Evolutionary conservation across 2,329 filamentous ascomycete species (phyloP).

Genomic region (Venturia carpophila): DNA sequence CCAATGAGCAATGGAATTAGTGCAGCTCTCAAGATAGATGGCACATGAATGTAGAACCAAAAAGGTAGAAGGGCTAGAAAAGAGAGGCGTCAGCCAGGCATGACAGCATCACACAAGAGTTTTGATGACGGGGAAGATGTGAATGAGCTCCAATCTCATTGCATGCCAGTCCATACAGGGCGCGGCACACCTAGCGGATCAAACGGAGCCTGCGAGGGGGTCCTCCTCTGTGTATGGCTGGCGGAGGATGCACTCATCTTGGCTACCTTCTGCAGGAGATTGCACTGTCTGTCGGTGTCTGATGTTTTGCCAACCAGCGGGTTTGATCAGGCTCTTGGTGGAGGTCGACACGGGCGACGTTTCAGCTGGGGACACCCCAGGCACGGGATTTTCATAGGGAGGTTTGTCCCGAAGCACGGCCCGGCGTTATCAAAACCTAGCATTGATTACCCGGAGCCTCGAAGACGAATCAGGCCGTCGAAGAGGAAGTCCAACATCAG

Average conservation of each 20-base stretch:
- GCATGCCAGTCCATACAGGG: not conserved
- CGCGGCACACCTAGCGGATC: not conserved
- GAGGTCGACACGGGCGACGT: not conserved
- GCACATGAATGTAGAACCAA: not conserved
- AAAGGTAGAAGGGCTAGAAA: slow-evolving; percentile 1
- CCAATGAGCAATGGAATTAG: not conserved
- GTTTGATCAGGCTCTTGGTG: not conserved
- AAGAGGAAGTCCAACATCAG: too few species aligned
- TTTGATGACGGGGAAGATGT: not conserved
- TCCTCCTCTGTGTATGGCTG: not conserved
- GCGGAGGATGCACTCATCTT: not conserved
- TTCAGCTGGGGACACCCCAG: slow-evolving; percentile 5
- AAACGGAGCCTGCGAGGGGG: not conserved
- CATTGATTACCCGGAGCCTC: not conserved
- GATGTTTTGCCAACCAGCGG: slow-evolving; percentile 2
- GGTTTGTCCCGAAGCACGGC: not conserved
- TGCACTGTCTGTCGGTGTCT: slow-evolving; percentile 9
- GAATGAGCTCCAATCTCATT: not conserved
- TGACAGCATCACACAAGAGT: not conserved
- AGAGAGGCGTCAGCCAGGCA: not conserved
- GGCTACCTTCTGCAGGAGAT: not conserved
- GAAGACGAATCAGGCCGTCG: not conserved
- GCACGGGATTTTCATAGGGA: not conserved
- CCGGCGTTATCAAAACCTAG: not conserved
- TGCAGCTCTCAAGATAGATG: not conserved